A percentile compares a stretch with the other conserved stretches of the same genome.
Conservation (phyloP, 2,329 filamentous ascomycete species). For the Penicillium sp. region DNA sequence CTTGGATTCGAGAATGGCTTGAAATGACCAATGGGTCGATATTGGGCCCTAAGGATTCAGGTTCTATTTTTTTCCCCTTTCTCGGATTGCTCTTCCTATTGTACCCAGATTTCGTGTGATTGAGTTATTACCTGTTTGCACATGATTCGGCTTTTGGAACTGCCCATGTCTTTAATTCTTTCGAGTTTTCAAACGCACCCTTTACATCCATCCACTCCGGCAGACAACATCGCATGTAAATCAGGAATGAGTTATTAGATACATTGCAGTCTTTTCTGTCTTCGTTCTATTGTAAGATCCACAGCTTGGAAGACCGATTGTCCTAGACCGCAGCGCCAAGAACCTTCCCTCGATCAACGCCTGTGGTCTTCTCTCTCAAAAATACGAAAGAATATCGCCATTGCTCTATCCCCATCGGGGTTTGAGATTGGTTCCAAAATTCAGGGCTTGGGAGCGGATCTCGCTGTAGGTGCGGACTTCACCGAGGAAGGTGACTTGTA, state of each 20-base stretch:
- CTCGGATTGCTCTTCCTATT: background rate
- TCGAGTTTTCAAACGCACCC: background rate
- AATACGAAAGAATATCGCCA: no score
- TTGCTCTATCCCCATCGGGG: no score
- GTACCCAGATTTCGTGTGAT: slow-evolving; percentile 7
- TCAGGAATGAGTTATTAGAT: background rate
- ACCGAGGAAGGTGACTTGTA: no score
- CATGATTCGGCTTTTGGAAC: slow-evolving; percentile 9
- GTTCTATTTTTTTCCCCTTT: background rate
- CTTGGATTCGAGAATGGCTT: background rate
- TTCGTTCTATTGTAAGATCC: background rate
- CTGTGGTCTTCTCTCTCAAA: background rate
- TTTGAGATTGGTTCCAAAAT: no score
- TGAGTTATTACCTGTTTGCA: slow-evolving; percentile 4
- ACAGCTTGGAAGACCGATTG: background rate
- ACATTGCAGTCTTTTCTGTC: background rate
- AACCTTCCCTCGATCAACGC: background rate
- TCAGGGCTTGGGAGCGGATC: no score
- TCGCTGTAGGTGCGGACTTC: no score
- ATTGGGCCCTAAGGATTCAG: background rate
- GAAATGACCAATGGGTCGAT: background rate
- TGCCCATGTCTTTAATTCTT: slow-evolving; percentile 2
- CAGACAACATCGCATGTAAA: background rate
- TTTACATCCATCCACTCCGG: background rate
- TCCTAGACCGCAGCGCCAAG: background rate